Conservation (phyloP, 1,284 basidiomycete genomes). For the Rhodofomes roseus region DNA sequence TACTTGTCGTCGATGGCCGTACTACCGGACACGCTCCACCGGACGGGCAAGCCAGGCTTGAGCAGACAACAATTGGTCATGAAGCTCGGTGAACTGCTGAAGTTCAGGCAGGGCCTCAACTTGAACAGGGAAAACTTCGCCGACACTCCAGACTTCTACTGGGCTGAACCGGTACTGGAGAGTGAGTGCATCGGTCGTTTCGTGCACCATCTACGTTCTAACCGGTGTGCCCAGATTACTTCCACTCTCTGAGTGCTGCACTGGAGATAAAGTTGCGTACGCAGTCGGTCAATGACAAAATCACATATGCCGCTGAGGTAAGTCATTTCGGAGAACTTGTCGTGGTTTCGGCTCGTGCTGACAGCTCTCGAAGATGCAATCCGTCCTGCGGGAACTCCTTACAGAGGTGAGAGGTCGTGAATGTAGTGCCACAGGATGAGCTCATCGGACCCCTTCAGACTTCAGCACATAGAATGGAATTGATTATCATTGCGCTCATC, state of each 20-base stretch:
- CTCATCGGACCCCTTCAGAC: constrained; percentile 45
- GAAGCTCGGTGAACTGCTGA: constrained; percentile 86
- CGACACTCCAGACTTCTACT: constrained; percentile 88
- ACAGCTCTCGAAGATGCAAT: constrained; percentile 50
- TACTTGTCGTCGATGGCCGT: constrained; percentile 80
- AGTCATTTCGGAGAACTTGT: constrained; percentile 14
- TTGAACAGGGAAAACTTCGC: constrained; percentile 85
- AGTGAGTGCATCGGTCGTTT: constrained; percentile 35
- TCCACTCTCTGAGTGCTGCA: constrained; percentile 77
- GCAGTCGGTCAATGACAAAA: constrained; percentile 83
- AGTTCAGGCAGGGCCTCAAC: constrained; percentile 84
- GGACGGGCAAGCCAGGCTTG: constrained; percentile 80
- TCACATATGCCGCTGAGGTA: constrained; percentile 88
- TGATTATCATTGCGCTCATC: constrained; percentile 87
- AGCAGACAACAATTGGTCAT: constrained; percentile 77
- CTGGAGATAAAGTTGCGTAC: constrained; percentile 82
- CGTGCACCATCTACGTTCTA: neutral
- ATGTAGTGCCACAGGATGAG: neutral
- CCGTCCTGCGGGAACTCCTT: constrained; percentile 70
- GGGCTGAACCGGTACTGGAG: constrained; percentile 87
- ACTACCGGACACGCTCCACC: constrained; percentile 71
- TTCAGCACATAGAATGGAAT: constrained; percentile 84
- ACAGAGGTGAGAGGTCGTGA: constrained; percentile 54
- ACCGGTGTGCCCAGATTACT: constrained; percentile 57
- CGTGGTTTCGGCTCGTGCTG: neutral